Conservation (phyloP, 371 early-diverging fungal genomes). For the Lichtheimia hyalospora region DNA sequence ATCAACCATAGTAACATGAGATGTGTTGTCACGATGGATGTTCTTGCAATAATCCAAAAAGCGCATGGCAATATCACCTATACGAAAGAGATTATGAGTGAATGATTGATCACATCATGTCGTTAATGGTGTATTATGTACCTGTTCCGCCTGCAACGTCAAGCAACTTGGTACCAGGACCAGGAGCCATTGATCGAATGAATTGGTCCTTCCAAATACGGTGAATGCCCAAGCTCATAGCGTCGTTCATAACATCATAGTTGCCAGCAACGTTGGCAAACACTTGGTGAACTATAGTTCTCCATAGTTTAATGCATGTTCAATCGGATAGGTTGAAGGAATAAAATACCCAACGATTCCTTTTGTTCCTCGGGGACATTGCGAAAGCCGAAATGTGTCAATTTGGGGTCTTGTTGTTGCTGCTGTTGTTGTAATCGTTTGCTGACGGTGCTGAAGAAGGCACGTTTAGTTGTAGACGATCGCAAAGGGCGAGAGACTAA, state of each 20-base stretch:
- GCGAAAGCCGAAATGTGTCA: constrained; percentile 92
- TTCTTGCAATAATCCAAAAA: constrained; percentile 83
- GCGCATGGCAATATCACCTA: constrained; percentile 93
- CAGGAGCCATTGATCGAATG: constrained; percentile 75
- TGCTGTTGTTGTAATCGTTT: constrained; percentile 14
- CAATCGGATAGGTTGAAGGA: not conserved
- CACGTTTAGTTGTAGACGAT: not conserved
- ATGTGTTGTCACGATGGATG: constrained; percentile 63
- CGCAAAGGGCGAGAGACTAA: no score
- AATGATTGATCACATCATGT: no score
- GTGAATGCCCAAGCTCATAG: constrained; percentile 82
- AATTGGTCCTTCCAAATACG: constrained; percentile 19
- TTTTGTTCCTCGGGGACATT: constrained; percentile 84
- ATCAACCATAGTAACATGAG: constrained; percentile 89
- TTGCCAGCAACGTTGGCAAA: constrained; percentile 91
- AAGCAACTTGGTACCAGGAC: constrained; percentile 80
- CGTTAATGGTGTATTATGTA: constrained; percentile 4
- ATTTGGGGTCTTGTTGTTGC: constrained; percentile 20
- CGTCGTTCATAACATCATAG: constrained; percentile 98
- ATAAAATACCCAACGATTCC: constrained; percentile 71
- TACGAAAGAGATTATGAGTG: not conserved
- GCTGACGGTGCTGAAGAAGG: constrained; percentile 18
- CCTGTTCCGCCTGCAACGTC: constrained; percentile 99
- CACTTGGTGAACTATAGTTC: constrained; percentile 73
- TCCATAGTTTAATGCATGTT: no score